Evolutionary conservation across 148 eudicot species (phyloP).

Genomic region (Simmondsia chinensis): DNA sequence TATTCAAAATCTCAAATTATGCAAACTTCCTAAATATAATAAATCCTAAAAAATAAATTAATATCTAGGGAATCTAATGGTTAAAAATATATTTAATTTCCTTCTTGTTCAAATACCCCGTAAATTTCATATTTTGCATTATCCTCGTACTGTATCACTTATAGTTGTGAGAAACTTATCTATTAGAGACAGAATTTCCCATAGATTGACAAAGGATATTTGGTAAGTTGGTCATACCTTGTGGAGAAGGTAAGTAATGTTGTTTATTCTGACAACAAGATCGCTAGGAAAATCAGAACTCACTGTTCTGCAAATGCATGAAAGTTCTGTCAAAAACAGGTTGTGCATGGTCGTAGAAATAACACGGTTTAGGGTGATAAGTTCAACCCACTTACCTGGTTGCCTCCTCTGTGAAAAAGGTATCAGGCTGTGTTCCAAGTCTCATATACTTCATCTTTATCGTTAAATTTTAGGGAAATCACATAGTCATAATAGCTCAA

Average conservation of each 20-base stretch:
- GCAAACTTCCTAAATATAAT: too few relatives aligned
- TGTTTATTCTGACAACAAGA: slow-evolving; percentile 73
- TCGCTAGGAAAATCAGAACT: slow-evolving; percentile 88
- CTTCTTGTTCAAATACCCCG: too few relatives aligned
- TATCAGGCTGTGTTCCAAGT: slow-evolving; percentile 88
- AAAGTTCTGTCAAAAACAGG: background rate
- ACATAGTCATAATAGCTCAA: too few relatives aligned
- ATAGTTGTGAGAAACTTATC: too few relatives aligned
- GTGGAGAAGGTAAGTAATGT: slow-evolving; percentile 76
- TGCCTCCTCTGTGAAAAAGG: slow-evolving; percentile 70
- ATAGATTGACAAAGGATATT: too few relatives aligned
- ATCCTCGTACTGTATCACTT: background rate
- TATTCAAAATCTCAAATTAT: too few relatives aligned
- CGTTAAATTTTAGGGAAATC: too few relatives aligned
- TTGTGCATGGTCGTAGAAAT: background rate
- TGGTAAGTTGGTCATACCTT: slow-evolving; percentile 49
- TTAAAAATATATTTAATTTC: too few relatives aligned
- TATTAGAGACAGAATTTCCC: background rate
- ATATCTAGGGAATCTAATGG: too few relatives aligned
- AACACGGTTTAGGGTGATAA: too few relatives aligned
- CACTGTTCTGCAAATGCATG: slow-evolving; percentile 52
- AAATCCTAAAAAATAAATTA: too few relatives aligned
- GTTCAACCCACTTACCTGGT: slow-evolving; percentile 70
- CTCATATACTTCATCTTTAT: slow-evolving; percentile 99
- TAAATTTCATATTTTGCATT: too few relatives aligned